Evolutionary conservation across 352 stramenopile species (phyloP).

Genomic region (Globisporangium nunn): DNA sequence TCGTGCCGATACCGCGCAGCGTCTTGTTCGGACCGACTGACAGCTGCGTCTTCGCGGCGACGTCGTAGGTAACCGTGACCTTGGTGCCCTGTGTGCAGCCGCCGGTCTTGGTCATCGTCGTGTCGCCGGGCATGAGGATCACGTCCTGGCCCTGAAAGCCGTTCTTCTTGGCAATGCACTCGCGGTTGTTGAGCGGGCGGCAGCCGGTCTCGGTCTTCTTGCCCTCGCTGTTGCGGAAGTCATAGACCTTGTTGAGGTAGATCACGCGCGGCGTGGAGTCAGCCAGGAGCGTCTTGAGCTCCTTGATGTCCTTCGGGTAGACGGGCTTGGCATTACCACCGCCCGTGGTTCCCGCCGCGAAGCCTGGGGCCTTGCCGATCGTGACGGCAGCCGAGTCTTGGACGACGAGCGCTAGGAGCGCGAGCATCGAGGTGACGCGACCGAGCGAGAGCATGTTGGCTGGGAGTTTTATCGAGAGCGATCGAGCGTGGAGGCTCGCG

Average conservation of each 20-base stretch:
- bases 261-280: slow-evolving; percentile 37
- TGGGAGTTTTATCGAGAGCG: background rate
- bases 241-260: slow-evolving; percentile 35
- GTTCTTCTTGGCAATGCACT: slow-evolving; percentile 48
- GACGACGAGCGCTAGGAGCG: background rate
- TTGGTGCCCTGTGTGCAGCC: slow-evolving; percentile 21
- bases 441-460: background rate
- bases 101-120: slow-evolving; percentile 27
- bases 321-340: slow-evolving; percentile 23
- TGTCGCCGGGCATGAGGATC: slow-evolving; percentile 2
- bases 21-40: slow-evolving; percentile 32
- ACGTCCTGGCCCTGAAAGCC: slow-evolving; percentile 42
- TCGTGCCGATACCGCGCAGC: slow-evolving; percentile 25
- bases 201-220: slow-evolving; percentile 37
- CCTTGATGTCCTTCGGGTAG: slow-evolving; percentile 25
- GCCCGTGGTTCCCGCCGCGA: slow-evolving; percentile 27
- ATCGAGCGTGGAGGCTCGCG: background rate
- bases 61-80: slow-evolving; percentile 28
- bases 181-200: slow-evolving; percentile 28
- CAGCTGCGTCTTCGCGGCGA: slow-evolving; percentile 24
- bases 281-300: slow-evolving; percentile 39
- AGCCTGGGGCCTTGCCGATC: slow-evolving; percentile 9
- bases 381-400: slow-evolving; percentile 2
- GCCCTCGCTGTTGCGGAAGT: slow-evolving; percentile 41
- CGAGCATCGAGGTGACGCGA: background rate